These are phyloP conservation scores for Tulasnella sp. DNA, from an alignment of 768 basidiomycete genomes.

Conservation along the genomic window DNA sequence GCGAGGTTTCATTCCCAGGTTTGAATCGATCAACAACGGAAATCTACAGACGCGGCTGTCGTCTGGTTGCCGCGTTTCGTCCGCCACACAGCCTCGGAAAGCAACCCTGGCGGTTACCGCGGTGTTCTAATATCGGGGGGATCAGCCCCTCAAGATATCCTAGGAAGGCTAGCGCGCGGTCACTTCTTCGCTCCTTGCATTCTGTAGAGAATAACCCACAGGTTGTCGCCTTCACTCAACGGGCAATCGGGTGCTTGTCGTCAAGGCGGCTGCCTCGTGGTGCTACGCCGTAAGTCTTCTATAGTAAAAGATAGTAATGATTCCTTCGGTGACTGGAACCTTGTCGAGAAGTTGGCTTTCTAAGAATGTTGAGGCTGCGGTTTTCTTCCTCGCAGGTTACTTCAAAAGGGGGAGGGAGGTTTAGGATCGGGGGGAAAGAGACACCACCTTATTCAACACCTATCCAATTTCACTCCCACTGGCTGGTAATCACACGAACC, in stretches of 20 bases:
- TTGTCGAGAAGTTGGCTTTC: neutral
- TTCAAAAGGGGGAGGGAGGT: neutral
- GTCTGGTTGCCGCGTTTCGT: neutral
- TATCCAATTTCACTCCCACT: neutral
- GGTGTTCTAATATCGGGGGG: neutral
- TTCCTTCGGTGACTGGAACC: neutral
- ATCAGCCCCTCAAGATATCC: neutral
- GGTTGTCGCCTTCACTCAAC: neutral
- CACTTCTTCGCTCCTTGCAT: neutral
- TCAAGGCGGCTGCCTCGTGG: neutral
- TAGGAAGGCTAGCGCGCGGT: neutral
- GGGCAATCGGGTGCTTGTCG: too few relatives aligned
- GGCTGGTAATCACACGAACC: neutral
- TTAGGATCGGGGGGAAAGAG: neutral
- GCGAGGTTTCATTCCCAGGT: neutral
- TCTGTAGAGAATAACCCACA: neutral
- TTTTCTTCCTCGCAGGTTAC: neutral
- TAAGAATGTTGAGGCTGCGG: neutral
- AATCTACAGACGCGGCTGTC: neutral
- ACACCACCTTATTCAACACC: neutral
- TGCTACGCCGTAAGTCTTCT: neutral
- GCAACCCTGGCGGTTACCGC: neutral
- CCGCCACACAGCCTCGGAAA: neutral
- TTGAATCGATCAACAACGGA: neutral
- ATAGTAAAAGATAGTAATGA: neutral